phyloP scores from a whole-genome alignment of 1,284 basidiomycete species.

The Hypsizygus ulmarius region DNA sequence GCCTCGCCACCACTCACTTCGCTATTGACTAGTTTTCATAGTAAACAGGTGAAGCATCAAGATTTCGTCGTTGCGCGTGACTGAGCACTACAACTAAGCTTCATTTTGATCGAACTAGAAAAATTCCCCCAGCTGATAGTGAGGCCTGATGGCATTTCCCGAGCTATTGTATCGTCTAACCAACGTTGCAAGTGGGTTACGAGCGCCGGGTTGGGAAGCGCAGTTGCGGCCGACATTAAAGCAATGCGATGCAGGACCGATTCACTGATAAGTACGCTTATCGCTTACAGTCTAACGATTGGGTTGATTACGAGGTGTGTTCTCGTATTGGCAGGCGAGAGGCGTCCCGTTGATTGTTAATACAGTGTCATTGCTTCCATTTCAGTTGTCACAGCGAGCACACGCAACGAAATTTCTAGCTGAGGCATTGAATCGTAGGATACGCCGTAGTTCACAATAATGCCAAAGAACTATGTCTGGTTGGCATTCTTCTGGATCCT shows the following conservation, averaged over 20 bases:
- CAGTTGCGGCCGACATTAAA: conserved; percentile 37
- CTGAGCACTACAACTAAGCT: conserved; percentile 19
- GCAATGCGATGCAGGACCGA: conserved; percentile 30
- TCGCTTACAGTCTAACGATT: conserved; percentile 40
- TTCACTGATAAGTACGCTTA: conserved; percentile 39
- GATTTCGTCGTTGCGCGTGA: background rate
- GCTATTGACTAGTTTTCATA: conserved; percentile 35
- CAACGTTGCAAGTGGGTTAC: conserved; percentile 36
- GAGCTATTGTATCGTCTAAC: background rate
- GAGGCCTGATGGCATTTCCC: conserved; percentile 11
- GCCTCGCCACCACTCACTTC: conserved; percentile 8
- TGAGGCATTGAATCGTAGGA: background rate
- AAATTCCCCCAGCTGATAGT: conserved; percentile 37
- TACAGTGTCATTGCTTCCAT: conserved; percentile 36
- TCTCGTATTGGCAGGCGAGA: background rate
- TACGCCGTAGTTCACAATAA: conserved; percentile 34
- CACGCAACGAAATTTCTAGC: background rate
- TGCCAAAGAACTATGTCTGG: conserved; percentile 41
- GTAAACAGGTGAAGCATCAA: conserved; percentile 30
- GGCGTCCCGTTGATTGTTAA: background rate
- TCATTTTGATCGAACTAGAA: conserved; percentile 26
- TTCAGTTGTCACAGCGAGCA: conserved; percentile 35
- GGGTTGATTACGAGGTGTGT: conserved; percentile 37
- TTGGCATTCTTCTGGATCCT: conserved; percentile 42
- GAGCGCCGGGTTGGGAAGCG: conserved; percentile 39